Conservation (phyloP, 768 basidiomycete species). For the Rhodosporidiobolus odoratus region DNA sequence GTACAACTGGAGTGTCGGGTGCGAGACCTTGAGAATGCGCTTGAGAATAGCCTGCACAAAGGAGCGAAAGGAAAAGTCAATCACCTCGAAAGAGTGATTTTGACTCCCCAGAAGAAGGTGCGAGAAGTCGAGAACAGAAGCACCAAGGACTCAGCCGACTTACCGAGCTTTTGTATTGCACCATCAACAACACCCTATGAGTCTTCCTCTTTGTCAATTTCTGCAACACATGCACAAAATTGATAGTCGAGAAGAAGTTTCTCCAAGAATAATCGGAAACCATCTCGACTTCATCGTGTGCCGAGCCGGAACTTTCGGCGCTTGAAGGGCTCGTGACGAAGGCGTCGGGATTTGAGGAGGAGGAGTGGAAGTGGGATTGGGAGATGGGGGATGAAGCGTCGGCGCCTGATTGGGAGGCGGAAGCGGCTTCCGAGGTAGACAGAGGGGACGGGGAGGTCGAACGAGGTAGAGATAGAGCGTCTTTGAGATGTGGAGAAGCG, state of each 20-base stretch:
- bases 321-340: not conserved
- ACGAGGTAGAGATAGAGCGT: constrained; percentile 57
- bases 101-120: not conserved
- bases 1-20: constrained; percentile 88
- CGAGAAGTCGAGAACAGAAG: not conserved
- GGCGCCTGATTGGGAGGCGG: not conserved
- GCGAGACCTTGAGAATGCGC: constrained; percentile 84
- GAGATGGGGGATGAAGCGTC: not conserved
- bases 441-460: constrained; percentile 42
- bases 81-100: too few relatives aligned
- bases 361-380: not conserved
- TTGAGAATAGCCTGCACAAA: constrained; percentile 83
- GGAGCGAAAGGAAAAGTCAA: not conserved
- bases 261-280: constrained; percentile 93
- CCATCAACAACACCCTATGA: constrained; percentile 89
- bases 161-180: constrained; percentile 97
- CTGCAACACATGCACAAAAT: constrained; percentile 96
- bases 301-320: not conserved
- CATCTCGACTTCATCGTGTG: constrained; percentile 69
- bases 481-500: constrained; percentile 59
- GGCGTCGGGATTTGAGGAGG: not conserved
- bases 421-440: not conserved
- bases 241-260: constrained; percentile 95
- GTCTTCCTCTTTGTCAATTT: constrained; percentile 91
- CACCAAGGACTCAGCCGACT: constrained; percentile 44